These are phyloP conservation scores for Neodidymelliopsis sp. DNA, from an alignment of 2,329 filamentous ascomycete genomes.

Conservation along the genomic window DNA sequence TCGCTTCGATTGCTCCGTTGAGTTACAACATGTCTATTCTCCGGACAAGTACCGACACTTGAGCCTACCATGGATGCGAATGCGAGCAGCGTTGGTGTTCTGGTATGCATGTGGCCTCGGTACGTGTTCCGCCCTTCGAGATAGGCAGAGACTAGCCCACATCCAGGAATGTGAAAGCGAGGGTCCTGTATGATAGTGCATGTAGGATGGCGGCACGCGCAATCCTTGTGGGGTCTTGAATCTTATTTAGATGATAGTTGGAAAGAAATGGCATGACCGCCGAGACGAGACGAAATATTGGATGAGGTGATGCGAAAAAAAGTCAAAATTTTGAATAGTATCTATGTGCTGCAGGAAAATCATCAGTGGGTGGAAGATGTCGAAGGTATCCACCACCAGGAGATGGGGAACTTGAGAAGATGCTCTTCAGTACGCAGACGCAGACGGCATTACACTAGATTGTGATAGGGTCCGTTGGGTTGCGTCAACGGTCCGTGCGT, in stretches of 20 bases:
- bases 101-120: neutral
- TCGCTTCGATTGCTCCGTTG: conserved; percentile 1
- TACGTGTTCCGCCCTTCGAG: neutral
- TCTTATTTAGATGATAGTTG: neutral
- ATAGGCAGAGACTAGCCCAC: neutral
- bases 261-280: neutral
- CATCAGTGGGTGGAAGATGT: too few relatives aligned
- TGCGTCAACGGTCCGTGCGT: neutral
- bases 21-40: neutral
- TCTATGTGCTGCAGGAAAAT: too few relatives aligned
- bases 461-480: neutral
- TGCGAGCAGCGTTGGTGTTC: neutral
- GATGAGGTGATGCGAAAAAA: neutral
- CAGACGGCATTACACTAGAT: neutral
- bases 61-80: conserved; percentile 1
- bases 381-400: too few relatives aligned
- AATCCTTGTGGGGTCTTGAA: neutral
- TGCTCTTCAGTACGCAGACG: neutral
- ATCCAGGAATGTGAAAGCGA: neutral
- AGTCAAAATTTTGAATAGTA: too few relatives aligned
- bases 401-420: too few relatives aligned
- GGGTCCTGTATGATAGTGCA: neutral
- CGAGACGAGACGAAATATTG: neutral
- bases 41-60: neutral
- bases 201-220: too few relatives aligned